These are phyloP conservation scores for Neurospora discreta DNA, from an alignment of 495 filamentous ascomycete genomes.

Conservation along the genomic window DNA sequence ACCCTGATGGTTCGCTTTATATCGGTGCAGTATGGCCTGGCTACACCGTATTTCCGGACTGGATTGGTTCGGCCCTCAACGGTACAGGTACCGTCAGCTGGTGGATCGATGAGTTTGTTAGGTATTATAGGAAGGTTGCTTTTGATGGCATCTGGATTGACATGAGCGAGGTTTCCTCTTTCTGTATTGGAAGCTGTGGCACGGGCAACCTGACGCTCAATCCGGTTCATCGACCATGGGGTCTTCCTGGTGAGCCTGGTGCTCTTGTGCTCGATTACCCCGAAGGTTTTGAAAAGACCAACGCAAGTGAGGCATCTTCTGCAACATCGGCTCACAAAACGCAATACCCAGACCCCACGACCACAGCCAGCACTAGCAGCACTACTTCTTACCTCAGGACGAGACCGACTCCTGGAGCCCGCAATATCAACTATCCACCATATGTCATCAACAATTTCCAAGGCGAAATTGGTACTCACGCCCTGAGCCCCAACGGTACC, in stretches of 20 bases:
- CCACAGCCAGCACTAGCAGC: conserved; percentile 30
- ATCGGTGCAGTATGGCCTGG: conserved; percentile 85
- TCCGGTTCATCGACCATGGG: conserved; percentile 57
- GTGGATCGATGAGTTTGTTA: conserved; percentile 60
- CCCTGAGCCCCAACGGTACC: conserved; percentile 67
- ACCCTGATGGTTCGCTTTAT: conserved; percentile 59
- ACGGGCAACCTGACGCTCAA: conserved; percentile 56
- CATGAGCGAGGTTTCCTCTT: conserved; percentile 71
- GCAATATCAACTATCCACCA: conserved; percentile 70
- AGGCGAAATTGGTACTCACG: conserved; percentile 63
- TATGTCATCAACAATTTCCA: conserved; percentile 76
- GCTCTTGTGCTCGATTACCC: conserved; percentile 53
- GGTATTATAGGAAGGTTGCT: conserved; percentile 46
- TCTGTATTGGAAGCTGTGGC: conserved; percentile 74
- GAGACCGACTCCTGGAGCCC: conserved; percentile 54
- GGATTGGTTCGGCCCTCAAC: conserved; percentile 48
- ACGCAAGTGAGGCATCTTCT: conserved; percentile 54
- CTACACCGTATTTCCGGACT: conserved; percentile 48
- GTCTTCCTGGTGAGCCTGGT: conserved; percentile 53
- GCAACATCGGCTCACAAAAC: conserved; percentile 36
- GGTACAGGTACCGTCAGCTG: conserved; percentile 47
- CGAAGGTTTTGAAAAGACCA: conserved; percentile 61
- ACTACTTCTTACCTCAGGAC: conserved; percentile 44
- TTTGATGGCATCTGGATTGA: conserved; percentile 90
- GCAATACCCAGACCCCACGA: conserved; percentile 9